Conservation (phyloP, 139 green algal species). For the Tetradesmus lagerheimii region DNA sequence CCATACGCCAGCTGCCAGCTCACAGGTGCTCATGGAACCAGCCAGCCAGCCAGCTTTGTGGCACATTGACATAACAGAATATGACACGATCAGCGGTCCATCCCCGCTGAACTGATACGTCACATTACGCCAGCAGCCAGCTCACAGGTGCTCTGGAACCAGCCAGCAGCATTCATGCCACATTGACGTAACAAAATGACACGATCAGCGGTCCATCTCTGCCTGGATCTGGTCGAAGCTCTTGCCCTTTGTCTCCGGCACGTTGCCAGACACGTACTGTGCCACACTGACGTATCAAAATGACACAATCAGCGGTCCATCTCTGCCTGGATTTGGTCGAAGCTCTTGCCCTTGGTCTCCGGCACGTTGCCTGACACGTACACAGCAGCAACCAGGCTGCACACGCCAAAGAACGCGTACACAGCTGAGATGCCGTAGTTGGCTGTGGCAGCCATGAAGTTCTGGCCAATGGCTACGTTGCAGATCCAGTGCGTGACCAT, state of each 20-base stretch:
- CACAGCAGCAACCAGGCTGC: slow-evolving; percentile 55
- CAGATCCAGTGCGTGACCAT: slow-evolving; percentile 74
- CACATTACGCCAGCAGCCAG: no score
- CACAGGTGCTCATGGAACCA: no score
- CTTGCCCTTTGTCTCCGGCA: slow-evolving; percentile 56
- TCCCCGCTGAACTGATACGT: no score
- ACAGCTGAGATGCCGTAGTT: slow-evolving; percentile 52
- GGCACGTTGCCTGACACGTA: slow-evolving; percentile 55
- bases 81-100: no score
- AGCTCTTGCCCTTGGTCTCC: slow-evolving; percentile 55
- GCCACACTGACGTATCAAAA: no score
- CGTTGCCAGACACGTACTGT: slow-evolving; percentile 51
- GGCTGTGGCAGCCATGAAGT: slow-evolving; percentile 63
- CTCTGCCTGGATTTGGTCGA: slow-evolving; percentile 48
- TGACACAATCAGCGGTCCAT: slow-evolving; percentile 11
- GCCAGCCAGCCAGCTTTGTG: no score
- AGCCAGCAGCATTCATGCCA: no score
- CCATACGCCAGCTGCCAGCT: no score
- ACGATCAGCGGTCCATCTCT: slow-evolving; percentile 3
- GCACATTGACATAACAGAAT: no score
- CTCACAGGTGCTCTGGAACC: no score
- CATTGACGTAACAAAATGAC: no score
- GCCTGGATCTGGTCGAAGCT: slow-evolving; percentile 51
- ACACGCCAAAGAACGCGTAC: slow-evolving; percentile 64
- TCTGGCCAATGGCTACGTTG: slow-evolving; percentile 72